Evolutionary conservation across 768 basidiomycete genomes (phyloP).

Genomic region (Calocybe cyanea): DNA sequence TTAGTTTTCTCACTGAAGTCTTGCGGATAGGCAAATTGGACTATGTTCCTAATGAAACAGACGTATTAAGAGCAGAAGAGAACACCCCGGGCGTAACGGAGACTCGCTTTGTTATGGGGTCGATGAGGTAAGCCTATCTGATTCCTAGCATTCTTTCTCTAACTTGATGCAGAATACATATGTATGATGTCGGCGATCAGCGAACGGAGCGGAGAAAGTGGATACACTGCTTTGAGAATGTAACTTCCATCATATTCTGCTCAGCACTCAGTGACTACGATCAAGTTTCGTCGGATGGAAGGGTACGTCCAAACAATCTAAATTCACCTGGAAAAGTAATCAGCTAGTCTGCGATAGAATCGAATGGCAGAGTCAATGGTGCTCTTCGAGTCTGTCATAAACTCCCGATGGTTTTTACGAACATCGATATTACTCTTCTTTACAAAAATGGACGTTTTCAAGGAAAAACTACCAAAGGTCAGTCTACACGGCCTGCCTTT

Average conservation of each 20-base stretch:
- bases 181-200: conserved; percentile 82
- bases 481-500: neutral
- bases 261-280: conserved; percentile 74
- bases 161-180: conserved; percentile 39
- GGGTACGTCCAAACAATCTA: conserved; percentile 29
- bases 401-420: conserved; percentile 89
- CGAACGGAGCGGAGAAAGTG: conserved; percentile 80
- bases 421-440: conserved; percentile 90
- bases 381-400: conserved; percentile 89
- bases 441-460: conserved; percentile 93
- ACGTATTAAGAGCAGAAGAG: conserved; percentile 79
- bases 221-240: conserved; percentile 54
- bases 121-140: conserved; percentile 59
- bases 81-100: conserved; percentile 91
- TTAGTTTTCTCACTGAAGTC: conserved; percentile 82
- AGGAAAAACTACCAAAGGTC: conserved; percentile 74
- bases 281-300: conserved; percentile 65
- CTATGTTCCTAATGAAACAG: conserved; percentile 84
- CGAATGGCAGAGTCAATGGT: conserved; percentile 91
- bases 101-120: conserved; percentile 79
- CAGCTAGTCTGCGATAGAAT: conserved; percentile 44
- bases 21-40: conserved; percentile 74
- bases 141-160: conserved; percentile 40
- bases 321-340: neutral
- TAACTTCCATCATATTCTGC: conserved; percentile 70